phyloP scores from a whole-genome alignment of 2,329 filamentous ascomycete genomes.

The Teratosphaeriaceae sp. region DNA sequence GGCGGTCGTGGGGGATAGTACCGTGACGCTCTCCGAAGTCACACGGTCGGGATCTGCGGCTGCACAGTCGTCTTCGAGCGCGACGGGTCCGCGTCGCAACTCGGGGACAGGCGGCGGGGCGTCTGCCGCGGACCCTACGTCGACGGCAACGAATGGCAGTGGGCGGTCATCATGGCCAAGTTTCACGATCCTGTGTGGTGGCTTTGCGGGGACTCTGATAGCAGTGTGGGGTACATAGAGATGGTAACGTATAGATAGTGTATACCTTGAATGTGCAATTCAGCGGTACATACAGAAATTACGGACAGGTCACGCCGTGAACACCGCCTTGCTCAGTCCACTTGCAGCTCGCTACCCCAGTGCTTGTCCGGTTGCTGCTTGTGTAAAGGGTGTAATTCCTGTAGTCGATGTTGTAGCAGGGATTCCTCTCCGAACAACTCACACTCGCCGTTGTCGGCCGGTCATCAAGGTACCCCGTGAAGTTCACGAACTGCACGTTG shows the following conservation, averaged over 20 bases:
- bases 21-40: background rate
- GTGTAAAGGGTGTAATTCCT: constrained; percentile 32
- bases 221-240: no score
- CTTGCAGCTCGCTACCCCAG: constrained; percentile 31
- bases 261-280: no score
- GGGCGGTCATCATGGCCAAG: no score
- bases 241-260: no score
- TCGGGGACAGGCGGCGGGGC: no score
- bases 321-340: constrained; percentile 34
- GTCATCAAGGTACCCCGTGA: constrained; percentile 39
- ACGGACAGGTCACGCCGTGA: constrained; percentile 22
- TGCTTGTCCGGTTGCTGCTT: constrained; percentile 27
- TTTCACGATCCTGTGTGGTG: no score
- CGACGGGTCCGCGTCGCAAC: no score
- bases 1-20: background rate
- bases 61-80: background rate
- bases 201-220: no score
- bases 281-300: no score
- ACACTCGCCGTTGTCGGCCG: constrained; percentile 33
- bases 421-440: constrained; percentile 40
- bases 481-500: constrained; percentile 44
- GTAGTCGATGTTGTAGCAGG: constrained; percentile 43
- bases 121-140: no score
- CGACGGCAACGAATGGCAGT: no score
- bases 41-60: background rate